Evolutionary conservation across 495 filamentous ascomycete genomes (phyloP).

Genomic region (Podospora comata): DNA sequence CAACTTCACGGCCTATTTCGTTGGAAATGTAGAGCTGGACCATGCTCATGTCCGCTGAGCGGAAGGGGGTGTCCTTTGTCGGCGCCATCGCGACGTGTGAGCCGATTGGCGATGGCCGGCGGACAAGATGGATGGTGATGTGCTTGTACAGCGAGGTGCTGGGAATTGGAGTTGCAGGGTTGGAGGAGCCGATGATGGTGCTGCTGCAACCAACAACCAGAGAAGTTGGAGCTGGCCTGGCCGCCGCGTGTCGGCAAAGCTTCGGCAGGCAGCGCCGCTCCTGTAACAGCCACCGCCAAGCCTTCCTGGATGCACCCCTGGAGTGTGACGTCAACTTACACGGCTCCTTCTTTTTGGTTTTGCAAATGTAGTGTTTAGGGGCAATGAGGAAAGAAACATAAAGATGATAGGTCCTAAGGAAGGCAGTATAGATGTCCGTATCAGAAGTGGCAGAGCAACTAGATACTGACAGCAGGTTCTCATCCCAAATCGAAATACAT

Average conservation of each 20-base stretch:
- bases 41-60: conserved; percentile 99
- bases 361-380: no score
- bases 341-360: neutral
- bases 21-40: conserved; percentile 98
- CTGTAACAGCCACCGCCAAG: conserved; percentile 1
- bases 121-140: conserved; percentile 1
- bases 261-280: conserved; percentile 7
- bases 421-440: no score
- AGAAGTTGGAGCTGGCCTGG: conserved; percentile 11
- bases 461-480: no score
- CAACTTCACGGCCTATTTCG: conserved; percentile 96
- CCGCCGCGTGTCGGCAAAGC: conserved; percentile 20
- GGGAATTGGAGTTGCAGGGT: neutral
- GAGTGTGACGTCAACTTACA: neutral
- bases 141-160: neutral
- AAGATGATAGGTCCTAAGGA: no score
- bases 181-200: neutral
- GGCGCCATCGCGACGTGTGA: conserved; percentile 45
- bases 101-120: conserved; percentile 18
- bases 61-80: conserved; percentile 88
- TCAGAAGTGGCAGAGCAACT: no score
- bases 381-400: neutral
- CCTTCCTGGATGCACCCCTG: neutral
- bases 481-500: no score
- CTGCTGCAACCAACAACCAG: conserved; percentile 5